Evolutionary conservation across 2,329 filamentous ascomycete species (phyloP), one percentile per base, ranked within the genome.

Genomic region (Daldinia sp.): DNA sequence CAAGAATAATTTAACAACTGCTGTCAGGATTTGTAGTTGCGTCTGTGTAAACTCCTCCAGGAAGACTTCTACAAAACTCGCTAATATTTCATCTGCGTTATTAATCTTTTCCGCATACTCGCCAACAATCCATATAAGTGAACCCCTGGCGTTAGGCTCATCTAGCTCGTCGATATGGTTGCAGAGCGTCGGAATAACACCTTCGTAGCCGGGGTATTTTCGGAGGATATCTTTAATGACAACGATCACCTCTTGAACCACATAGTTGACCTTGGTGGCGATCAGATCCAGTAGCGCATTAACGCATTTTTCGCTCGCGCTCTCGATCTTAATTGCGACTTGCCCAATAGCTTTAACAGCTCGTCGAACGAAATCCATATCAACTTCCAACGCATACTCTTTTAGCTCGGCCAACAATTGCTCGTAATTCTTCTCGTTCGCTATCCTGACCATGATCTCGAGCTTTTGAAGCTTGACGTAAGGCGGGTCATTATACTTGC

Each of bases 51-150:
- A 98, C 77, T 99, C 95, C 76, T 98, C 95, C 76, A 91, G 91
- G 77, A 99, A 98, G 0, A 89, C 90, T 58, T 98, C 95, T 10
- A 97, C 94, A 74, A 99, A 99, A 15, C 91, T 89, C 53, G 88
- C 85, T 61, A 99, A 79, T 66, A 99, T 98, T 70, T 98, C 93
- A 67, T 94, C 93, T n/a, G 95, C 95, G 72, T 99, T 98, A 80
- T 87, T 96, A 74, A 99, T 99, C 83, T 99, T 99, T 81, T 99
- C 95, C 0, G 95, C 95, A 75, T 99, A 99, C 77, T 99, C 95
- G 70, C 95, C 95, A 4, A 99, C 94, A 70, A 99, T 98, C 95
- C 95, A 99, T 73, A 99, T 98, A 62, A 99, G 81, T 19, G 94
- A 91, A 2, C 91, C 94, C 73, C 95, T 85, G 5, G 95, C 95